Base-by-base conservation (phyloP, 192 early-diverging fungal species). In the Coemansia sp. region DNA sequence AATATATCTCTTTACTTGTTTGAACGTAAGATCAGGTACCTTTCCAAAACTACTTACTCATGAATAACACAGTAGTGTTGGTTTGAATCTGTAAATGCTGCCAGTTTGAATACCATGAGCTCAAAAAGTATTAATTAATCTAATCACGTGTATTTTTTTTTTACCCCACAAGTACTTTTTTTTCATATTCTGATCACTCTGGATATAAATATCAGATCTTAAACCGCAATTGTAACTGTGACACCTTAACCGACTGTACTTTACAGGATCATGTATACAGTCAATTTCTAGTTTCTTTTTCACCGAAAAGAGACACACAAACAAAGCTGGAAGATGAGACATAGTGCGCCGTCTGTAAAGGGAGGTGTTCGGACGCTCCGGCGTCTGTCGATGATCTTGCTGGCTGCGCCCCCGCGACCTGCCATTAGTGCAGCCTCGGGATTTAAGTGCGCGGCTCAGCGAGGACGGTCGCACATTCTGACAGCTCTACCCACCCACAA, bases 221-320 rank as follows among this genome's bases (percentile, higher is more conserved):
- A 14, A 15, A 7, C 50, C 4, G 27, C 27, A 52, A n/a, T 27
- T 17, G 4, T 15, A 27, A 18, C 34, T 9, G 9, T 17, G 38
- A 37, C 46, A 52, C 66, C 43, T 73, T 59, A 63, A 64, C 53
- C 65, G 72, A 75, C 72, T 75, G 66, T 75, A 69, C 72, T 75
- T 61, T 64, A 64, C 73, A 77, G 73, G 73, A 77, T 77, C 57
- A 69, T 67, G 73, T 77, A 67, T 77, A 77, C 67, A 77, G 73
- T 77, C 58, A 57, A 77, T 70, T 55, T 77, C 67, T 67, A 70
- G 73, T 77, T 46, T 70, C 67, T 66, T 77, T 70, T 77, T 71
- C 68, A 77, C 59, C 68, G 66, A 69, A 75, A 62, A 66, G 21
- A 69, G 72, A 69, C 72, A 75, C 62, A 68, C 66, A 57, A 52